Evolutionary conservation across 495 filamentous ascomycete species (phyloP), one percentile per base, ranked within the genome.

Genomic region (Hyaloscypha bicolor): DNA sequence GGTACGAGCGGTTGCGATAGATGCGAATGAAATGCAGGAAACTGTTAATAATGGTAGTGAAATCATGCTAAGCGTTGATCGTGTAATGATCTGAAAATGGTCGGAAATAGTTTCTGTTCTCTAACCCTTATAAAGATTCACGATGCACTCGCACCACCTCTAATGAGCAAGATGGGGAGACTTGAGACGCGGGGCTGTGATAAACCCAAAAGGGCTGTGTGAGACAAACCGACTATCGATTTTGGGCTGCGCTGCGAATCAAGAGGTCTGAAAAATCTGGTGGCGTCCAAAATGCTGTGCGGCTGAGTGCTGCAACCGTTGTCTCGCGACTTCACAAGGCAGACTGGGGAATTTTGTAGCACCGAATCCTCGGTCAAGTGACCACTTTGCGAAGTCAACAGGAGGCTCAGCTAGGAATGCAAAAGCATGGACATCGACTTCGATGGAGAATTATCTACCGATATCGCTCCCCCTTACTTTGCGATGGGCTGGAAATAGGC

Each of bases 151-250:
- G 11, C 53, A 32, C 6, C 16, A 48, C 42, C 16, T 48, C 42
- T 19, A 16, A 14, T 12, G 11, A 32, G 29, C 32, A 21, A 37
- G 9, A 32, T 33, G 35, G 19, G 32, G 30, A 21, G 56, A 6
- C n/a, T 60, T 37, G 56, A 60, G 32, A 60, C 21, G 31, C 19
- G 29, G 56, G 56, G 32, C 32, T 39, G 29, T 32, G 32, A 19
- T n/a, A 37, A 37, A 32, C 33, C 56, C 56, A 60, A 33, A 60
- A 37, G 31, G 32, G 56, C 56, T 60, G 30, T 60, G 56, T 37
- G 56, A 60, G 56, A 60, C 56, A 32, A 60, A 5, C 6, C 9
- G n/a, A 60, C 22, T 60, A 32, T 33, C 9, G 29, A 60, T 60
- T 32, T 32, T 21, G 31, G 29, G 9, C 6, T 12, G 32, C 0